Evolutionary conservation across 2,329 filamentous ascomycete species (phyloP), one percentile per base, ranked within the genome.

Genomic region (Fusarium sp.): DNA sequence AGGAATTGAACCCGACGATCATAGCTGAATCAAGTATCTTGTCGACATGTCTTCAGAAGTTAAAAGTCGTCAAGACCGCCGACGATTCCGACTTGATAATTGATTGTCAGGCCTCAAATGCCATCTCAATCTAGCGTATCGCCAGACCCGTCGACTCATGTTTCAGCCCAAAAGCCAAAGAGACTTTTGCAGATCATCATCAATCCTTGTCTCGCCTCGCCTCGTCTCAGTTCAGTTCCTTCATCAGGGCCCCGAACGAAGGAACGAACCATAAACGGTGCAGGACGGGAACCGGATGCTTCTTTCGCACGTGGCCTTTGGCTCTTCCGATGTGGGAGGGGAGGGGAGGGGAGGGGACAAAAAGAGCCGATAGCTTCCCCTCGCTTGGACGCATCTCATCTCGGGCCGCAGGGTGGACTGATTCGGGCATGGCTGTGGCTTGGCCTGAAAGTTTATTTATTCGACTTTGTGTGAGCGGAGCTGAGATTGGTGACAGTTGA

Each of bases 101-200:
- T 15, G 26, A 65, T 66, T 57, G 41, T 48, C 63, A 18, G 65
- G 62, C 65, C 65, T 67, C 48, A 57, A 41, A 50, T 50, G 4
- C 30, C 54, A 57, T 58, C n/a, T 9, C 39, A 61, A 28, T 32
- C 20, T 58, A 36, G 47, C 39, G 55, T 11, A 24, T 47, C 34
- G 41, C 26, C 42, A 58, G 62, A 14, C 24, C 32, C 38, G 58
- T 67, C 59, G 70, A 72, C 76, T 78, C 66, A 77, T 50, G 66
- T 76, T 77, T 78, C 76, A 78, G 76, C 73, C 74, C 57, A 68
- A 47, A 42, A 24, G n/a, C n/a, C 50, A 36, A 52, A 34, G 20
- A 30, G 22, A 51, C 22, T 13, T 28, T 50, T 64, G 64, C 39
- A 66, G 59, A 74, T 72, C 68, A 39, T 66, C 72, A 50, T 51